Conservation (phyloP, 140 eudicot genomes). For the Senecio squalidus region DNA sequence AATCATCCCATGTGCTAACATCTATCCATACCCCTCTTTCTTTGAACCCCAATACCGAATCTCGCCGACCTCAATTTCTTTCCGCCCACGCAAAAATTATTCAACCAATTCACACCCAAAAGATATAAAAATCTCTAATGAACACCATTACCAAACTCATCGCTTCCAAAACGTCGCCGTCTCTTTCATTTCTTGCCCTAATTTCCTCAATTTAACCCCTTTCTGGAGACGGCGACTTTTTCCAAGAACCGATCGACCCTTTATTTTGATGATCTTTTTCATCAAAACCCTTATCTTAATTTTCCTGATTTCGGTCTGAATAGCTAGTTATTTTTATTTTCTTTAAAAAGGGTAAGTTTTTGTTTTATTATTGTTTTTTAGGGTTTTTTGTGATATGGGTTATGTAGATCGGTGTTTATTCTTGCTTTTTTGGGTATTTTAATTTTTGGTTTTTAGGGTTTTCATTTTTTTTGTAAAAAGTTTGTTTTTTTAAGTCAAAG, state of each 20-base stretch:
- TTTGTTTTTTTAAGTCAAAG: too few species aligned
- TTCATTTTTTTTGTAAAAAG: background rate
- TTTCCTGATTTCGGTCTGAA: constrained; percentile 12
- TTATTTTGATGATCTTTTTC: constrained; percentile 15
- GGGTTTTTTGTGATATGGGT: background rate
- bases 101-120: constrained; percentile 37
- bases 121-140: background rate
- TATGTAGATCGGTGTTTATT: constrained; percentile 21
- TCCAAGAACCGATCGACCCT: constrained; percentile 20
- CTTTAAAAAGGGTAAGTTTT: constrained; percentile 26
- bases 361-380: background rate
- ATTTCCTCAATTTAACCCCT: background rate
- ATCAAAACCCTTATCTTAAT: constrained; percentile 8
- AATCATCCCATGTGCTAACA: background rate
- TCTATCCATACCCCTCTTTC: constrained; percentile 9
- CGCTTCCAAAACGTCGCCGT: constrained; percentile 42
- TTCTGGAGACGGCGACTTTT: constrained; percentile 36
- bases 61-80: constrained; percentile 37
- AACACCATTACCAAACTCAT: constrained; percentile 19
- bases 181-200: constrained; percentile 19
- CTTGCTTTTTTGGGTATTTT: too few species aligned
- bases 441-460: too few species aligned
- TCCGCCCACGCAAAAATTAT: constrained; percentile 24
- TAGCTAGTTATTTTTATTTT: background rate
- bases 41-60: constrained; percentile 13